These are phyloP conservation scores for Phytopythium montanum DNA, from an alignment of 352 stramenopile genomes.

Conservation along the genomic window DNA sequence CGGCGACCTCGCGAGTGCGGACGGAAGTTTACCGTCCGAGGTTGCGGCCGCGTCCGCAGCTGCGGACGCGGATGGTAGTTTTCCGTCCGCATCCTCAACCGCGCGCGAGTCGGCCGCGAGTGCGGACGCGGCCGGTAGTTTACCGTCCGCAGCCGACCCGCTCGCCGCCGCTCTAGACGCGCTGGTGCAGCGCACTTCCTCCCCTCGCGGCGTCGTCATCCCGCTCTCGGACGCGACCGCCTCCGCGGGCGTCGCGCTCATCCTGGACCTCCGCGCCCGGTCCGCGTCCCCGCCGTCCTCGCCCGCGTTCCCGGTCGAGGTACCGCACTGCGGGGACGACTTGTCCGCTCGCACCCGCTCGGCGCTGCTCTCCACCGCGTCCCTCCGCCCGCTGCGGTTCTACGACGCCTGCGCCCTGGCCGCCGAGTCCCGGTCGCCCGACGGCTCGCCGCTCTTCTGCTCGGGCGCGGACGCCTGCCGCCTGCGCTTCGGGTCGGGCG, in stretches of 20 bases:
- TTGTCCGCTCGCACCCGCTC: slow-evolving; percentile 10
- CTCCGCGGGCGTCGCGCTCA: slow-evolving; percentile 23
- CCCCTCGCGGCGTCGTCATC: slow-evolving; percentile 26
- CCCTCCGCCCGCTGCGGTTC: slow-evolving; percentile 20
- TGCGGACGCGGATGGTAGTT: background rate
- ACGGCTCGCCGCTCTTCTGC: slow-evolving; percentile 22
- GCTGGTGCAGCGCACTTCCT: background rate
- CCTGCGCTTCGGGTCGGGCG: slow-evolving; percentile 16
- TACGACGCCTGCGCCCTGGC: slow-evolving; percentile 32
- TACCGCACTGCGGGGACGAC: slow-evolving; percentile 43
- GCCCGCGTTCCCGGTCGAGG: slow-evolving; percentile 32
- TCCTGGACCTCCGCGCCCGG: slow-evolving; percentile 25
- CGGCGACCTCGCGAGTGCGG: background rate
- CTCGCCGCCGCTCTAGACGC: slow-evolving; percentile 1
- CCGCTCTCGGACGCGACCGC: slow-evolving; percentile 27
- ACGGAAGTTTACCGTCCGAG: background rate
- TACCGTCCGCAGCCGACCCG: slow-evolving; percentile 23
- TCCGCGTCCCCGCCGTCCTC: slow-evolving; percentile 28
- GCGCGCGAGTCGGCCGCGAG: background rate
- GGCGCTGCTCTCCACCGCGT: slow-evolving; percentile 14
- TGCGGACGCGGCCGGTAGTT: slow-evolving; percentile 1
- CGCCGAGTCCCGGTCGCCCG: slow-evolving; percentile 1
- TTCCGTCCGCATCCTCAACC: too few relatives aligned
- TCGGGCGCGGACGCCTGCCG: slow-evolving; percentile 18
- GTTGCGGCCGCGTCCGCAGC: too few relatives aligned